Percentiles rank a stretch among this genome's conserved stretches.
phyloP scores from a whole-genome alignment of 805 yeast species.

The Lipomyces chichibuensis region DNA sequence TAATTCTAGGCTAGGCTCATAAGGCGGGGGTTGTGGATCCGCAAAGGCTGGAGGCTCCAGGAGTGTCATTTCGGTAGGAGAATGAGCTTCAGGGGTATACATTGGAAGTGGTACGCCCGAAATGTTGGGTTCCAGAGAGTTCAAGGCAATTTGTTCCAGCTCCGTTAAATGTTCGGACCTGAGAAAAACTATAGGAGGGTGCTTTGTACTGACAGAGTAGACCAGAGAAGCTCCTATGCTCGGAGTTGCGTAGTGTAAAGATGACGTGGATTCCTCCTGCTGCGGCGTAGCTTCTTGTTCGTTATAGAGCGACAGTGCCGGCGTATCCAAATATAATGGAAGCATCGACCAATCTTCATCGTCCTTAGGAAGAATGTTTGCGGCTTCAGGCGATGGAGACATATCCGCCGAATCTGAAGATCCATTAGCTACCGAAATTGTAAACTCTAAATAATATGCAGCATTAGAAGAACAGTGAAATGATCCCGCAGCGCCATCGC shows the following conservation, averaged over 20 bases:
- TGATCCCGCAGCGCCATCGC: neutral
- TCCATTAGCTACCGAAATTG: neutral
- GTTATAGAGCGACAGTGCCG: neutral
- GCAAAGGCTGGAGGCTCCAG: neutral
- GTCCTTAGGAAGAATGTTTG: neutral
- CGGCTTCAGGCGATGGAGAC: neutral
- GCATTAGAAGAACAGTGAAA: neutral
- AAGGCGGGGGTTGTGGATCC: neutral
- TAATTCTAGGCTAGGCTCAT: neutral
- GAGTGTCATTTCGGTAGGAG: neutral
- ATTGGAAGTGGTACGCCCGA: neutral
- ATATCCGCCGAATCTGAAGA: neutral
- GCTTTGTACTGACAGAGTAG: neutral
- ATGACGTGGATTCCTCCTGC: neutral
- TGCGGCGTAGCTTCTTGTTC: neutral
- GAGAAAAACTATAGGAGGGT: neutral
- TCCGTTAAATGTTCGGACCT: neutral
- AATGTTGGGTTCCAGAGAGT: neutral
- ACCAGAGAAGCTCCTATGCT: neutral
- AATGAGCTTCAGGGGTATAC: neutral
- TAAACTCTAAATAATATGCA: neutral
- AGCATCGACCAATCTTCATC: neutral
- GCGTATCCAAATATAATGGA: neutral
- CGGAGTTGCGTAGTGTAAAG: neutral
- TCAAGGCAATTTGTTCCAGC: neutral